phyloP scores from a whole-genome alignment of 805 yeast species.

The Jamesozyma lodderae region DNA sequence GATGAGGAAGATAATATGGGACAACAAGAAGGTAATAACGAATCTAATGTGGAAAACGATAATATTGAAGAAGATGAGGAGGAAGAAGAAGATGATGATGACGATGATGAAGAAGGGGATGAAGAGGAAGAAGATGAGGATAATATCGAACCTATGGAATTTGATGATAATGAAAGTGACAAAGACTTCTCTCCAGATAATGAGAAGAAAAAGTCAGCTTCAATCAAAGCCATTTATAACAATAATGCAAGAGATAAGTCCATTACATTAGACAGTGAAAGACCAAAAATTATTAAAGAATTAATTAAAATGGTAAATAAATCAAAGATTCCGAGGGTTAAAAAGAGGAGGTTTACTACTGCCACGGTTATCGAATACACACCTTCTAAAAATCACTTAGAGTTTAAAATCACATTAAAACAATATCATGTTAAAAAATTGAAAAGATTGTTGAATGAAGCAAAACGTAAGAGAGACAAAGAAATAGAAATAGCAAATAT shows the following conservation, averaged over 20 bases:
- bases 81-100: slow-evolving; percentile 8
- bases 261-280: slow-evolving; percentile 22
- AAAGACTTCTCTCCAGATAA: slow-evolving; percentile 20
- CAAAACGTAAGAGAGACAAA: slow-evolving; percentile 20
- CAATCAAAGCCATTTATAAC: not conserved
- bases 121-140: slow-evolving; percentile 6
- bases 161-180: slow-evolving; percentile 9
- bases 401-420: slow-evolving; percentile 26
- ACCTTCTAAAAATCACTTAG: slow-evolving; percentile 7
- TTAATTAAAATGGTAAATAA: slow-evolving; percentile 25
- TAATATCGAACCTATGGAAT: not conserved
- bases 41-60: slow-evolving; percentile 4
- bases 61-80: slow-evolving; percentile 9
- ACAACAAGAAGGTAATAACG: slow-evolving; percentile 2
- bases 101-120: slow-evolving; percentile 6
- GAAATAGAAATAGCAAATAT: slow-evolving; percentile 7
- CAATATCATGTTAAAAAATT: slow-evolving; percentile 28
- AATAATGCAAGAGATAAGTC: slow-evolving; percentile 9
- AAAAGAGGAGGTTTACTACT: slow-evolving; percentile 29
- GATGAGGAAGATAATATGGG: slow-evolving; percentile 5
- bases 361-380: slow-evolving; percentile 22
- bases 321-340: slow-evolving; percentile 21
- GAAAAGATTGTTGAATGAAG: slow-evolving; percentile 24
- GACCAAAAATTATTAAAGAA: slow-evolving; percentile 22
- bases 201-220: slow-evolving; percentile 3